A percentile compares a stretch with the other conserved stretches of the same genome.
Conservation (phyloP, 2,329 filamentous ascomycete species). For the Thielaviopsis musarum region DNA sequence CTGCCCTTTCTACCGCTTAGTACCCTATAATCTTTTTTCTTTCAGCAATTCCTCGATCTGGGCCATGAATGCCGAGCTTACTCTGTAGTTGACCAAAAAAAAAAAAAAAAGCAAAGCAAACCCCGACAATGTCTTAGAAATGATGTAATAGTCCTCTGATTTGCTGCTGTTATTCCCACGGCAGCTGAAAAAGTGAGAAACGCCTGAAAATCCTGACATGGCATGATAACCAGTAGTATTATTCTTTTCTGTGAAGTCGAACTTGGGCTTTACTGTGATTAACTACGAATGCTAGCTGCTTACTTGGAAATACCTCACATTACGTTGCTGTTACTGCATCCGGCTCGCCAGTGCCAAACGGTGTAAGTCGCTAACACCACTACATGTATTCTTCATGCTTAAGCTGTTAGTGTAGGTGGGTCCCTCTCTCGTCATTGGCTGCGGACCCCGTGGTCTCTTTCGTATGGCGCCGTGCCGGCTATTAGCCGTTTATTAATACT, state of each 20-base stretch:
- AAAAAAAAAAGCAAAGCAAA: background rate
- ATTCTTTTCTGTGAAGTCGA: no score
- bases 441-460: background rate
- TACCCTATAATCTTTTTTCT: no score
- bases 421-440: background rate
- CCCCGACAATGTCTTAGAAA: background rate
- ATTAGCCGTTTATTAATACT: background rate
- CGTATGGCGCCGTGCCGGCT: no score
- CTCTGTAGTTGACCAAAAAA: no score
- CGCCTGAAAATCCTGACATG: background rate
- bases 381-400: background rate
- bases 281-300: background rate
- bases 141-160: background rate
- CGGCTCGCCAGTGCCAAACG: background rate
- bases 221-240: no score
- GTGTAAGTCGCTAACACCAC: constrained; percentile 1
- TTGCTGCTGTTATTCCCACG: background rate
- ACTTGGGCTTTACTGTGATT: background rate
- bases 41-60: no score
- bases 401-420: background rate
- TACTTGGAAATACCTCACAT: background rate
- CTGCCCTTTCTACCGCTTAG: no score
- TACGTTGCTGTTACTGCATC: background rate
- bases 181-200: background rate
- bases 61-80: no score